These are phyloP conservation scores for Fistulinella prunicolor DNA, from an alignment of 768 basidiomycete genomes.

Conservation along the genomic window DNA sequence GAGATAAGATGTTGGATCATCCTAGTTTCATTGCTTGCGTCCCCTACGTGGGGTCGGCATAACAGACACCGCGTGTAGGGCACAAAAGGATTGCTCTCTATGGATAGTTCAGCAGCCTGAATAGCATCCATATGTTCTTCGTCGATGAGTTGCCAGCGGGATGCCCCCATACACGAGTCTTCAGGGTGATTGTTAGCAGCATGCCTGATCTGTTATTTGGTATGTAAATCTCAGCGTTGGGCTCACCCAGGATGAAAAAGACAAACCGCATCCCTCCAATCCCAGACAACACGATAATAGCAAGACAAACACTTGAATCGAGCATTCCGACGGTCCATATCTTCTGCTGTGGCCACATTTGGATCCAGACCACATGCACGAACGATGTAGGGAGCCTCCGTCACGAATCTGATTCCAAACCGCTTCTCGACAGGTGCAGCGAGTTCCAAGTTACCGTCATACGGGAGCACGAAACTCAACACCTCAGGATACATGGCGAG, in stretches of 20 bases:
- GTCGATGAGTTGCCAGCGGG: neutral
- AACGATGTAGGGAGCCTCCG: neutral
- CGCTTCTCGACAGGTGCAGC: too few species aligned
- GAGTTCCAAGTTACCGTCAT: neutral
- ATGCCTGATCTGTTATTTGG: neutral
- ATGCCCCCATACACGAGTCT: neutral
- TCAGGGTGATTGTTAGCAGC: neutral
- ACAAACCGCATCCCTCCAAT: constrained; percentile 5
- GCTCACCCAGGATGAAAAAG: neutral
- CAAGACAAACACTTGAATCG: neutral
- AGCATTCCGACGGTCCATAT: constrained; percentile 6
- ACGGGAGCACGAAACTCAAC: neutral
- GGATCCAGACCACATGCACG: constrained; percentile 1
- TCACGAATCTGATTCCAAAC: neutral
- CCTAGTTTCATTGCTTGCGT: neutral
- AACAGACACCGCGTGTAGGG: constrained; percentile 1
- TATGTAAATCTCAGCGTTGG: neutral
- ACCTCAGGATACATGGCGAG: neutral
- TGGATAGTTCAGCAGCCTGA: neutral
- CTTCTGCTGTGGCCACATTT: neutral
- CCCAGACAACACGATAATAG: neutral
- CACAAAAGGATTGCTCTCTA: neutral
- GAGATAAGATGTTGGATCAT: too few species aligned
- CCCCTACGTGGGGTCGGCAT: constrained; percentile 7
- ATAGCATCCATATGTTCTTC: neutral